phyloP scores from a whole-genome alignment of 1,284 basidiomycete species.

The Mycena sp. region DNA sequence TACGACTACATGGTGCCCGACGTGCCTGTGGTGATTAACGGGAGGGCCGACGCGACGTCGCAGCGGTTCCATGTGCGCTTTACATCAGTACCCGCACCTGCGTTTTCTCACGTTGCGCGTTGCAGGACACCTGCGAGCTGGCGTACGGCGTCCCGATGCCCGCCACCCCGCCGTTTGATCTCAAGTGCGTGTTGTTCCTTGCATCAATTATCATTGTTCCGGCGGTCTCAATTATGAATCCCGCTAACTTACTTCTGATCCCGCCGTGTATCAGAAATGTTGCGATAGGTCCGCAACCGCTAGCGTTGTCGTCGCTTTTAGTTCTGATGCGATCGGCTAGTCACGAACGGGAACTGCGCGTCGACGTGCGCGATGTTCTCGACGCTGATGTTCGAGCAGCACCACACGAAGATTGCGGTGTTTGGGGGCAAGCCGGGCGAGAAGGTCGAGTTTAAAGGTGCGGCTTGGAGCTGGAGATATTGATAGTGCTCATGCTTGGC shows the following conservation, averaged over 20 bases:
- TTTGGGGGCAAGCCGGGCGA: constrained; percentile 69
- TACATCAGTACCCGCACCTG: constrained; percentile 9
- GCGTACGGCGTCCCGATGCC: constrained; percentile 57
- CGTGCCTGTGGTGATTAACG: constrained; percentile 57
- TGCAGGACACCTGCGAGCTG: constrained; percentile 53
- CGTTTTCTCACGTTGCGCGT: background rate
- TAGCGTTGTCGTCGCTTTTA: too few species aligned
- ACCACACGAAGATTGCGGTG: constrained; percentile 62
- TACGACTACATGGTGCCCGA: constrained; percentile 63
- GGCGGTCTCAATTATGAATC: background rate
- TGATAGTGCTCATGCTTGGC: background rate
- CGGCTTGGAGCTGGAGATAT: constrained; percentile 1
- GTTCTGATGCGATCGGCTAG: too few species aligned
- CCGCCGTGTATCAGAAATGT: constrained; percentile 51
- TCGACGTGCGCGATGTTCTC: constrained; percentile 75
- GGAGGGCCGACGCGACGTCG: constrained; percentile 59
- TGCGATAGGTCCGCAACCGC: constrained; percentile 62
- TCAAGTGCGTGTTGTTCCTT: constrained; percentile 50
- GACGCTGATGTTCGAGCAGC: constrained; percentile 68
- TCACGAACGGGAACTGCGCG: constrained; percentile 60
- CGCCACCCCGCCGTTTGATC: constrained; percentile 59
- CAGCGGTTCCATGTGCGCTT: constrained; percentile 65
- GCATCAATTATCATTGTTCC: background rate
- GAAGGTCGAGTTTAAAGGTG: constrained; percentile 65
- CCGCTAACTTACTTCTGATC: background rate